phyloP scores from a whole-genome alignment of 306 rosid species.

The Adenanthera pavonina region DNA sequence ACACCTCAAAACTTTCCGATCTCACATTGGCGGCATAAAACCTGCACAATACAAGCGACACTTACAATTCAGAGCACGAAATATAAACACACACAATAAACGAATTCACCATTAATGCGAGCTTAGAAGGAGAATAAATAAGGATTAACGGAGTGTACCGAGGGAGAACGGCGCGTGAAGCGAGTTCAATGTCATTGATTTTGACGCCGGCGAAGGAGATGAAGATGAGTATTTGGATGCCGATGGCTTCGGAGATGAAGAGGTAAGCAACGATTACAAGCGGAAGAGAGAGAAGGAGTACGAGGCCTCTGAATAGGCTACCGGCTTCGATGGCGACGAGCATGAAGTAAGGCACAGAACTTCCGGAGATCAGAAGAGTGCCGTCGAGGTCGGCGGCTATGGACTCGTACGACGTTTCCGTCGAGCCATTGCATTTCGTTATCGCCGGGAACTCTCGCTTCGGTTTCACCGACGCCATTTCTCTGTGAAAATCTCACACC shows the following conservation, averaged over 20 bases:
- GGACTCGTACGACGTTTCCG: conserved; percentile 52
- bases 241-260: conserved; percentile 87
- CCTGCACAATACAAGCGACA: conserved; percentile 36
- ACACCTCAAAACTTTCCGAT: conserved; percentile 84
- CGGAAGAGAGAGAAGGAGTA: conserved; percentile 89
- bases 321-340: conserved; percentile 97
- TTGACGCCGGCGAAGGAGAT: conserved; percentile 91
- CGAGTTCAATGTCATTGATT: conserved; percentile 92
- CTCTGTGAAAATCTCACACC: neutral
- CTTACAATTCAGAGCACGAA: neutral
- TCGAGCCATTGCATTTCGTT: conserved; percentile 43
- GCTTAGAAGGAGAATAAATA: neutral
- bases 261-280: conserved; percentile 73
- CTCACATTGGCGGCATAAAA: conserved; percentile 94
- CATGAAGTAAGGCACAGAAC: conserved; percentile 95
- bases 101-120: neutral
- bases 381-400: conserved; percentile 97
- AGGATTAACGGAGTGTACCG: conserved; percentile 46
- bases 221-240: conserved; percentile 93
- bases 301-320: conserved; percentile 83
- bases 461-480: conserved; percentile 52
- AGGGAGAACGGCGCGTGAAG: conserved; percentile 88
- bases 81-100: neutral
- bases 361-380: conserved; percentile 73
- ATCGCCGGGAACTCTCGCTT: conserved; percentile 63